Base-by-base conservation (phyloP, 192 early-diverging fungal species). In the Phlyctochytrium arcticum region DNA sequence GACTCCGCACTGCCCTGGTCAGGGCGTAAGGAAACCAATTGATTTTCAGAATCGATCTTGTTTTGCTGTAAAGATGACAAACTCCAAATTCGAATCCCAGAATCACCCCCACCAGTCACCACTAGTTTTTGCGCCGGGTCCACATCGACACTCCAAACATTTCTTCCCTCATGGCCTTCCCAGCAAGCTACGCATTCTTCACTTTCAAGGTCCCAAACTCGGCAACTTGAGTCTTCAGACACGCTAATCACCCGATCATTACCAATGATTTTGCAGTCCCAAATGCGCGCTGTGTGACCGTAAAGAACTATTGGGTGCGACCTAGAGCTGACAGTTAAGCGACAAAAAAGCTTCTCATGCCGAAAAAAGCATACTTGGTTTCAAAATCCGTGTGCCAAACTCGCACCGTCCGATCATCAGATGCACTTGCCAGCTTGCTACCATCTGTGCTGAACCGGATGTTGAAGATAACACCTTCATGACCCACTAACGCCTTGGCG, bases 371-470 rank as follows among this genome's bases (percentile, higher is more conserved):
- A 15, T 23, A 15, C 26, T 15, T 12, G 10, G 50, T 2, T 23
- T 27, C 10, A 53, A 1, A 15, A 10, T 55, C 65, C 9, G 77
- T 67, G 3, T 79, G 54, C 92, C 92, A 95, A 1, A 93, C 42
- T 8, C 89, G 82, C 44, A 93, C 76, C 0, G 91, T 88, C 12
- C 92, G 82, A 71, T 95, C 92, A 48, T 95, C 92, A 1, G 89
- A 91, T 4, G 89, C 89, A 6, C 88, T 88, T 9, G 81, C 77
- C 3, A 93, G 24, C 7, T 60, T 58, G 6, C 36, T 68, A 8
- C 85, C 88, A 58, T 87, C 81, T 12, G 66, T 44, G 55, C 79
- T 89, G 58, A 90, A 89, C 27, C 81, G 62, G 15, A 93, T 77
- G 31, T 85, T 80, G 74, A 93, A 93, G 3, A 95, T 76, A 21